Evolutionary conservation across 805 yeast genomes (phyloP).

Genomic region (Ogataea trehalophila): DNA sequence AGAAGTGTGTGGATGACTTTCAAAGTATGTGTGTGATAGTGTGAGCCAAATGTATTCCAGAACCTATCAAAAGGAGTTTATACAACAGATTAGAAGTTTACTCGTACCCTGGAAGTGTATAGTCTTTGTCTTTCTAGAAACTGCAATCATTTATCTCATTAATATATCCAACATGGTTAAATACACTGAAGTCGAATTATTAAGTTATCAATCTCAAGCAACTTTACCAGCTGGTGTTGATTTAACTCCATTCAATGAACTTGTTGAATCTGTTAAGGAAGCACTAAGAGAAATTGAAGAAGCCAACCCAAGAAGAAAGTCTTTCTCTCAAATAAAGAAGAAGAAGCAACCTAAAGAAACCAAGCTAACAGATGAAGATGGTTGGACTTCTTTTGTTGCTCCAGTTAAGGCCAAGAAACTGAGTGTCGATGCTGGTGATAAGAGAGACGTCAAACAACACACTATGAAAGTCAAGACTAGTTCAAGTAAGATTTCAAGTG

Average conservation of each 20-base stretch:
- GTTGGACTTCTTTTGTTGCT: slow-evolving; percentile 68
- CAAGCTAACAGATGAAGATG: slow-evolving; percentile 66
- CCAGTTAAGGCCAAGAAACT: slow-evolving; percentile 36
- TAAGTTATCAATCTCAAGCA: slow-evolving; percentile 52
- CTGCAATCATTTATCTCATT: background rate
- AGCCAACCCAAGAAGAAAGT: slow-evolving; percentile 50
- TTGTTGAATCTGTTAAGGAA: slow-evolving; percentile 62
- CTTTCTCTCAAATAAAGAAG: slow-evolving; percentile 49
- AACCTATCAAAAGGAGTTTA: no score
- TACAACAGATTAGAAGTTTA: no score
- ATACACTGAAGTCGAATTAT: slow-evolving; percentile 70
- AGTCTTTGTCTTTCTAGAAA: background rate
- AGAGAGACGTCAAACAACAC: slow-evolving; percentile 41
- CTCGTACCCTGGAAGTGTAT: no score
- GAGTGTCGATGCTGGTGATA: slow-evolving; percentile 44
- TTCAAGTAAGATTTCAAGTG: slow-evolving; percentile 68
- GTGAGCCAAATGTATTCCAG: no score
- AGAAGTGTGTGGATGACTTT: no score
- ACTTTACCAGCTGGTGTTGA: slow-evolving; percentile 59
- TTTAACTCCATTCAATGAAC: slow-evolving; percentile 56
- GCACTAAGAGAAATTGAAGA: slow-evolving; percentile 30
- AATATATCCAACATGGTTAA: background rate
- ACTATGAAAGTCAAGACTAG: slow-evolving; percentile 60
- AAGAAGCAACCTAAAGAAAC: slow-evolving; percentile 42
- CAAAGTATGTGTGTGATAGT: no score